Conservation (phyloP, 345 rosid species). For the Salix udensis region DNA sequence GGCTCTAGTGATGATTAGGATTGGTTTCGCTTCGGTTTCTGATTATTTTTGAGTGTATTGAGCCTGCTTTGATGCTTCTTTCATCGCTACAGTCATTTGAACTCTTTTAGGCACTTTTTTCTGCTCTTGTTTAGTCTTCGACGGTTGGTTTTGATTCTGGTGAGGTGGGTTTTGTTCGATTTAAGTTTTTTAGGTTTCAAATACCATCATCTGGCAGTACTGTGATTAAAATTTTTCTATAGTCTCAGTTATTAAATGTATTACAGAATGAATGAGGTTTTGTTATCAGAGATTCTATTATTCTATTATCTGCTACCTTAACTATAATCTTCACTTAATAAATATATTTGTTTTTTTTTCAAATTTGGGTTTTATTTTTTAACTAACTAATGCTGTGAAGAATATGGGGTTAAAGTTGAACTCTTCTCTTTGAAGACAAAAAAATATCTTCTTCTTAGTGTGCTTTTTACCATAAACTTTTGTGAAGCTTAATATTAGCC, state of each 20-base stretch:
- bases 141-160: background rate
- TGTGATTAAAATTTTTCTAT: background rate
- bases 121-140: background rate
- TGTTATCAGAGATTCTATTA: background rate
- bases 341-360: background rate
- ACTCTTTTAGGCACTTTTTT: slow-evolving; percentile 10
- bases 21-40: slow-evolving; percentile 6
- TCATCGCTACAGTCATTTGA: slow-evolving; percentile 17
- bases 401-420: background rate
- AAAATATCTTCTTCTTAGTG: background rate
- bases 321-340: background rate
- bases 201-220: background rate
- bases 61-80: background rate
- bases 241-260: background rate
- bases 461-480: background rate
- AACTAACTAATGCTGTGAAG: background rate
- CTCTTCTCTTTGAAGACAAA: background rate
- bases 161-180: background rate
- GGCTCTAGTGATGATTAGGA: slow-evolving; percentile 12
- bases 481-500: background rate
- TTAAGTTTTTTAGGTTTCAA: background rate
- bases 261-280: background rate
- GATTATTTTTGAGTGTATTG: background rate
- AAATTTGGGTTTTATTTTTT: background rate
- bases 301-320: background rate